phyloP scores from a whole-genome alignment of 1,284 basidiomycete species.

The Ganoderma lucidum region DNA sequence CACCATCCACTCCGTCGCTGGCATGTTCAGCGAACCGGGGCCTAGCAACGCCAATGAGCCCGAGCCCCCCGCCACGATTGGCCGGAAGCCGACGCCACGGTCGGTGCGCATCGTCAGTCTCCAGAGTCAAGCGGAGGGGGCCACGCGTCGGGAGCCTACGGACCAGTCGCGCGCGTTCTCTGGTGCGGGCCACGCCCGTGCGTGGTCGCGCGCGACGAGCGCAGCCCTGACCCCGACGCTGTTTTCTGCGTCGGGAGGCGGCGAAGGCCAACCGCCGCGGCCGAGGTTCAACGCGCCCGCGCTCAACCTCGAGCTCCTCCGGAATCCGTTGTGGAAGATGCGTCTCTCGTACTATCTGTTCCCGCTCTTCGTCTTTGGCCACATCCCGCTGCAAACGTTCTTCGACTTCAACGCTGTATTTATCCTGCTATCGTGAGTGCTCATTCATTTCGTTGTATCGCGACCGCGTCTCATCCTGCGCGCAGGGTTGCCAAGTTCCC shows the following conservation, averaged over 20 bases:
- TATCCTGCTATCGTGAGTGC: slow-evolving; percentile 78
- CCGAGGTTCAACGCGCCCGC: slow-evolving; percentile 71
- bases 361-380: slow-evolving; percentile 72
- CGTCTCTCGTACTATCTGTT: slow-evolving; percentile 71
- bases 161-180: slow-evolving; percentile 58
- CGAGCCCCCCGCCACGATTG: slow-evolving; percentile 50
- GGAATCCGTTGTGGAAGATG: slow-evolving; percentile 62
- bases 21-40: slow-evolving; percentile 47
- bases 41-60: slow-evolving; percentile 46
- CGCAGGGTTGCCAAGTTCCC: slow-evolving; percentile 73
- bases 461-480: slow-evolving; percentile 24
- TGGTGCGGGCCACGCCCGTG: slow-evolving; percentile 45
- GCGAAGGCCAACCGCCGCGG: slow-evolving; percentile 49
- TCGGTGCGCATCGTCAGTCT: slow-evolving; percentile 81
- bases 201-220: slow-evolving; percentile 69
- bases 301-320: slow-evolving; percentile 70
- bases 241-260: slow-evolving; percentile 46
- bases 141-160: slow-evolving; percentile 54
- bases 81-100: slow-evolving; percentile 77
- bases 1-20: slow-evolving; percentile 61
- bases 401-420: slow-evolving; percentile 85
- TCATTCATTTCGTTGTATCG: slow-evolving; percentile 3
- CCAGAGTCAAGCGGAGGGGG: slow-evolving; percentile 53
- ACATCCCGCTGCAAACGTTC: slow-evolving; percentile 78
- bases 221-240: slow-evolving; percentile 56